Evolutionary conservation across 1,139 yeast species (phyloP), one percentile per base, ranked within the genome.

Genomic region (Petasospora fabianii): DNA sequence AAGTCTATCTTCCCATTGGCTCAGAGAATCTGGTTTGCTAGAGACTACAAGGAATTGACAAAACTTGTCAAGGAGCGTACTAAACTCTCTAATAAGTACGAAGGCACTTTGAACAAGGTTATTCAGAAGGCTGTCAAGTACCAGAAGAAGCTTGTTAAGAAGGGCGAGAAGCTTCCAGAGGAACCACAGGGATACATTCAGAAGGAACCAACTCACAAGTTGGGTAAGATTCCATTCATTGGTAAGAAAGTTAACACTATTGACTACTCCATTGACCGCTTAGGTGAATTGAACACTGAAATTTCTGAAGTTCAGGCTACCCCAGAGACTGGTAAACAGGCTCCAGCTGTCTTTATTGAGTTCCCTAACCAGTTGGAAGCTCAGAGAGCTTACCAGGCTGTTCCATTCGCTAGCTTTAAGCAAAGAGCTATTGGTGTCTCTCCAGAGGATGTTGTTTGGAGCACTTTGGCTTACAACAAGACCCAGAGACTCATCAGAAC

Each of bases 311-410:
- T 73, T 46, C 92, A 83, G 56, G 60, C 64, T 33, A 61, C 62
- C 27, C 72, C 68, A 51, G 62, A 65, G 27, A 55, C 57, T 34
- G 58, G 64, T 8, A 67, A 62, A 38, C 77, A 80, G 20, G 67
- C 66, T 55, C 77, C 80, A 47, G 70, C 88, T 1, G 70, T 80
- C 15, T 80, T 84, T 49, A 76, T 84, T 37, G 87, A 82, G 58
- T 84, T 83, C 56, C 80, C 78, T 37, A 71, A 74, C 49, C 92
- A 83, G 60, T 72, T 79, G 50, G 73, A 70, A 53, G 87, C 90
- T 24, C 92, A 84, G 59, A 60, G 75, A 48, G 87, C 88, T 6
- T 77, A 60, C 52, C 92, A 82, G 61, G 64, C 83, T 2, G 59
- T 75, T 15, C 62, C 82, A 69, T 61, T 64, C 59, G 43, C 49